phyloP scores from a whole-genome alignment of 768 basidiomycete species.

The Psilocybe cubensis region DNA sequence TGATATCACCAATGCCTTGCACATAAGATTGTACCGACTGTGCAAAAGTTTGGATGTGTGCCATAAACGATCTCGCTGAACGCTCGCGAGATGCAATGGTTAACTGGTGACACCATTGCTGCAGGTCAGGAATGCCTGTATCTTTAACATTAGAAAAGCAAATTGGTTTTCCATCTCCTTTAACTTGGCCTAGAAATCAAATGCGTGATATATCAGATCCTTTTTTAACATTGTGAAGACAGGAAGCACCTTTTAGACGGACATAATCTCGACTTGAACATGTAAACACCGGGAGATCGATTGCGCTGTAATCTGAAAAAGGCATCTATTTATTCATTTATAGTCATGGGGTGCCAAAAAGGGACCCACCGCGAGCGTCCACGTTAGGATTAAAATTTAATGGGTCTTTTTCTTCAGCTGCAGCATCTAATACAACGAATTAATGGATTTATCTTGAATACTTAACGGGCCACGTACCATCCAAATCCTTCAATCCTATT shows the following conservation, averaged over 20 bases:
- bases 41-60: constrained; percentile 52
- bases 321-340: not conserved
- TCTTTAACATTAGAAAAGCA: constrained; percentile 58
- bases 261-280: constrained; percentile 65
- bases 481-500: constrained; percentile 58
- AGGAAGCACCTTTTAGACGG: constrained; percentile 47
- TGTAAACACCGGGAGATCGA: constrained; percentile 67
- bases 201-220: not conserved
- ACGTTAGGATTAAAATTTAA: constrained; percentile 55
- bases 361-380: constrained; percentile 48
- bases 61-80: constrained; percentile 44
- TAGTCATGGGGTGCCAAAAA: not conserved
- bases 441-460: not conserved
- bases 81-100: constrained; percentile 57
- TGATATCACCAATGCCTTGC: constrained; percentile 55
- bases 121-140: constrained; percentile 60
- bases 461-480: constrained; percentile 39
- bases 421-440: constrained; percentile 42
- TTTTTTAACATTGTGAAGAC: not conserved
- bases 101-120: constrained; percentile 59
- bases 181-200: constrained; percentile 49
- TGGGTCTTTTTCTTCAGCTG: constrained; percentile 60
- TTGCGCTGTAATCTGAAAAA: constrained; percentile 56
- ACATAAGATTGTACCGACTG: constrained; percentile 52
- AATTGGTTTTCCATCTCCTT: constrained; percentile 60